These are phyloP conservation scores for Umbellularia californica DNA, from an alignment of 164 flowering plant species.

Conservation along the genomic window DNA sequence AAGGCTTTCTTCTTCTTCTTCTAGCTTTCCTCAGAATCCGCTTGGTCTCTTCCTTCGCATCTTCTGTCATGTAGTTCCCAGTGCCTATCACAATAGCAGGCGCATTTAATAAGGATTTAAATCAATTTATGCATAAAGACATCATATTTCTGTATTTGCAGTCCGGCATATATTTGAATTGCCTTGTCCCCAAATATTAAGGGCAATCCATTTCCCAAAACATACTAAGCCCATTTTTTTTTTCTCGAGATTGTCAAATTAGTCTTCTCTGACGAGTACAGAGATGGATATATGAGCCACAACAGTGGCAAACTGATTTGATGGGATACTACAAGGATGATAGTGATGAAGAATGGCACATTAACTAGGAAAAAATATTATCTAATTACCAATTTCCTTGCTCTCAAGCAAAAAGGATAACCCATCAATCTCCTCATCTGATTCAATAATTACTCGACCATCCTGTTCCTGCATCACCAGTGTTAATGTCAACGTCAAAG, in stretches of 20 bases:
- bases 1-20: slow-evolving; percentile 58
- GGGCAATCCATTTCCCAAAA: no score
- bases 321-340: background rate
- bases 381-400: slow-evolving; percentile 40
- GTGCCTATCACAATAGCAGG: slow-evolving; percentile 12
- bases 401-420: slow-evolving; percentile 49
- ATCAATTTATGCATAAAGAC: background rate
- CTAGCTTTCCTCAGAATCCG: slow-evolving; percentile 71
- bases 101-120: background rate
- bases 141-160: background rate
- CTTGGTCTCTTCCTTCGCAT: slow-evolving; percentile 49
- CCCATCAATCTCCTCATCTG: slow-evolving; percentile 65
- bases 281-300: background rate
- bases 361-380: background rate
- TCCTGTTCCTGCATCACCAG: slow-evolving; percentile 39
- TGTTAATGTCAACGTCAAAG: slow-evolving; percentile 1
- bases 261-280: no score
- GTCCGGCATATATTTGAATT: background rate
- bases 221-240: no score
- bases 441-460: slow-evolving; percentile 41
- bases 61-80: slow-evolving; percentile 32
- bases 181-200: no score
- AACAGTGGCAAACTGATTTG: no score
- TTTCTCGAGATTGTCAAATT: no score
- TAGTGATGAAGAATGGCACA: background rate